Evolutionary conservation across 805 yeast species (phyloP).

Genomic region (Komagataella pastoris): DNA sequence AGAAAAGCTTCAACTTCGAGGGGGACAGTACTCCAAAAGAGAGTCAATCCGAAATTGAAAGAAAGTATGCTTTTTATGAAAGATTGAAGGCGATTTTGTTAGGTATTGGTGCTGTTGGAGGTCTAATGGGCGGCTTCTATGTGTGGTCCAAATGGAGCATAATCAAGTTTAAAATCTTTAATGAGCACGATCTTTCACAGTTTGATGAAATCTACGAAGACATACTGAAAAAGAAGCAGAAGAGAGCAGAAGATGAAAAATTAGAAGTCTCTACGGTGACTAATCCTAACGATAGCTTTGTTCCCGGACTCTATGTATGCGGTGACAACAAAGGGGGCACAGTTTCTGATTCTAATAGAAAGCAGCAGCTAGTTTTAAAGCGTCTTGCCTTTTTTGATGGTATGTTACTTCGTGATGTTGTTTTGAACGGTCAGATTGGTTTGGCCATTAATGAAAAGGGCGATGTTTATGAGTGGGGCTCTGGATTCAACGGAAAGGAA

Average conservation of each 20-base stretch:
- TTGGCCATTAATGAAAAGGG: constrained; percentile 59
- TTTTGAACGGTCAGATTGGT: constrained; percentile 32
- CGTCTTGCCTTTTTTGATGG: constrained; percentile 56
- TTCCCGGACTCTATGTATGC: constrained; percentile 52
- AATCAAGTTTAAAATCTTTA: constrained; percentile 20
- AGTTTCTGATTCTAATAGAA: constrained; percentile 12
- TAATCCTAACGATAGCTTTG: constrained; percentile 21
- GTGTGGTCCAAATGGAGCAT: constrained; percentile 24
- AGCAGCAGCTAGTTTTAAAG: constrained; percentile 35
- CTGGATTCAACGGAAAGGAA: constrained; percentile 18
- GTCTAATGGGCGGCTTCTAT: constrained; percentile 26
- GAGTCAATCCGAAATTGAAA: constrained; percentile 5
- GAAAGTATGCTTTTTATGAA: constrained; percentile 25
- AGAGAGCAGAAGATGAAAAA: constrained; percentile 8
- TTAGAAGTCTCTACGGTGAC: constrained; percentile 13
- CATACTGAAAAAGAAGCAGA: constrained; percentile 10
- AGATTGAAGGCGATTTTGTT: constrained; percentile 28
- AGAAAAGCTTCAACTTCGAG: not conserved
- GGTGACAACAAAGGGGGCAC: constrained; percentile 36
- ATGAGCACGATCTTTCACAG: constrained; percentile 19
- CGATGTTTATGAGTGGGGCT: constrained; percentile 63
- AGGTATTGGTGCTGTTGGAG: constrained; percentile 27
- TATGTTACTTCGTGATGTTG: constrained; percentile 40
- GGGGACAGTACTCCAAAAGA: not conserved
- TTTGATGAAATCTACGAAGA: constrained; percentile 25